These are phyloP conservation scores for Vaccinium macrocarpon DNA, from an alignment of 148 eudicot genomes.

Conservation along the genomic window DNA sequence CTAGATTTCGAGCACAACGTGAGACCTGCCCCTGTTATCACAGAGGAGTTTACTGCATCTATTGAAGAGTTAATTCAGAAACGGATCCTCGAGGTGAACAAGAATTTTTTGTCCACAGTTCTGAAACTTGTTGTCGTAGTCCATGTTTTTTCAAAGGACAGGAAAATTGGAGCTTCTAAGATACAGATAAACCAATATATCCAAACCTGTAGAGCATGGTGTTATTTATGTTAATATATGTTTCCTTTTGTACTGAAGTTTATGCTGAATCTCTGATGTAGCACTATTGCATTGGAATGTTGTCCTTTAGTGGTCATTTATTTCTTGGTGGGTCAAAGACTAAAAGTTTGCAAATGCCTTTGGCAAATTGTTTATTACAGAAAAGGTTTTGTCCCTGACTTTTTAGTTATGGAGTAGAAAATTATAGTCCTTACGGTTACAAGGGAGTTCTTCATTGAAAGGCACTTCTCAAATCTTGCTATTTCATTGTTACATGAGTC, in stretches of 20 bases:
- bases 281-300: neutral
- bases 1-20: conserved; percentile 91
- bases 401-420: neutral
- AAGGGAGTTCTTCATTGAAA: neutral
- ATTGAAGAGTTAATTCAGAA: conserved; percentile 88
- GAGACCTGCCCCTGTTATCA: conserved; percentile 90
- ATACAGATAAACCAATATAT: neutral
- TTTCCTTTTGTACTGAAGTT: neutral
- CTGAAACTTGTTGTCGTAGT: neutral
- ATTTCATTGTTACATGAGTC: neutral
- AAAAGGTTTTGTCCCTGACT: neutral
- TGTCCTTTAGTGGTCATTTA: neutral
- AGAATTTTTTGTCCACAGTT: neutral
- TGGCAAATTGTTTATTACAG: neutral
- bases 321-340: neutral
- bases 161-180: neutral
- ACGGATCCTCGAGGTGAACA: conserved; percentile 75
- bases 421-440: neutral
- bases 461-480: neutral
- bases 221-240: neutral
- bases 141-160: neutral
- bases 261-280: neutral
- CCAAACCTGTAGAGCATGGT: neutral
- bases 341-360: neutral
- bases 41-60: conserved; percentile 83